phyloP scores from a whole-genome alignment of 2,329 filamentous ascomycete species.

The Tolypocladium guangdongense region DNA sequence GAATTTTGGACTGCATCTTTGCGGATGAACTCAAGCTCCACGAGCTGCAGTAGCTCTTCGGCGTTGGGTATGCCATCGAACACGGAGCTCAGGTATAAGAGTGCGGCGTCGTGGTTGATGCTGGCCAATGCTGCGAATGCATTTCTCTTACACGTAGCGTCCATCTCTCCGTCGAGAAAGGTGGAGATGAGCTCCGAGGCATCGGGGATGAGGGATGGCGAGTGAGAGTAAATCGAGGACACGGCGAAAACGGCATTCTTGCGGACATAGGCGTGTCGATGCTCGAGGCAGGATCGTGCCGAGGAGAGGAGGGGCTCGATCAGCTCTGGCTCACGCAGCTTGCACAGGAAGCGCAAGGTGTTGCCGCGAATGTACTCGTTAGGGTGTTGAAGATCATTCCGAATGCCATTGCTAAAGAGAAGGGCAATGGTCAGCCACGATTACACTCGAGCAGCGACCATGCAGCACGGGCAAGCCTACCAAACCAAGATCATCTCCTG shows the following conservation, averaged over 20 bases:
- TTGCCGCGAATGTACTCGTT: slow-evolving; percentile 98
- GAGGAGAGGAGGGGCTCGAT: slow-evolving; percentile 93
- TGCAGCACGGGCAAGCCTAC: slow-evolving; percentile 33
- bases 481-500: slow-evolving; percentile 99
- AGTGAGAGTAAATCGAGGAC: slow-evolving; percentile 84
- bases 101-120: slow-evolving; percentile 87
- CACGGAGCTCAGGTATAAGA: slow-evolving; percentile 76
- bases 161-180: slow-evolving; percentile 84
- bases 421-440: not conserved
- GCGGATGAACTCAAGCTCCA: slow-evolving; percentile 92
- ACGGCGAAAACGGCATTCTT: slow-evolving; percentile 97
- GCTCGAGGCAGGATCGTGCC: slow-evolving; percentile 82
- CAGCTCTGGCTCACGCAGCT: slow-evolving; percentile 88
- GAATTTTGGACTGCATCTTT: slow-evolving; percentile 94
- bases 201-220: slow-evolving; percentile 85
- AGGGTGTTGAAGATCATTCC: slow-evolving; percentile 91
- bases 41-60: slow-evolving; percentile 85
- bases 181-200: slow-evolving; percentile 82
- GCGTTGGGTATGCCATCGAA: slow-evolving; percentile 93
- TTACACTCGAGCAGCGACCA: not conserved
- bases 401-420: slow-evolving; percentile 77
- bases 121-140: slow-evolving; percentile 84
- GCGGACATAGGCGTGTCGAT: slow-evolving; percentile 93
- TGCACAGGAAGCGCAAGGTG: slow-evolving; percentile 94
- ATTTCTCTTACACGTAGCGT: slow-evolving; percentile 95